phyloP scores from a whole-genome alignment of 176 grass and related monocot genomes.

The Bolboschoenus planiculmis region DNA sequence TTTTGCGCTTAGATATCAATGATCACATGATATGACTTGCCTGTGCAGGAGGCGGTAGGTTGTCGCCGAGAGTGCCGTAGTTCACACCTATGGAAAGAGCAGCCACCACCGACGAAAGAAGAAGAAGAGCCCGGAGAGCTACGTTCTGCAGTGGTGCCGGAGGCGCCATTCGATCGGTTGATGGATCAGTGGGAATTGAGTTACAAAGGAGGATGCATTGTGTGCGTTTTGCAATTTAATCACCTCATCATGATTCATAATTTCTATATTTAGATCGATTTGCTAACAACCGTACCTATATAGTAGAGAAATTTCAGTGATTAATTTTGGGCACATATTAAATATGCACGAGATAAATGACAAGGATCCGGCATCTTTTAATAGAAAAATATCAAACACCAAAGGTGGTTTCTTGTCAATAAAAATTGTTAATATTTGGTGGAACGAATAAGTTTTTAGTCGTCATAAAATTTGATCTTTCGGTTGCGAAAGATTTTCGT shows the following conservation, averaged over 20 bases:
- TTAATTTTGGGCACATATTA: not conserved
- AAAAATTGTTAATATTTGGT: not conserved
- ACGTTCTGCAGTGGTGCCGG: not conserved
- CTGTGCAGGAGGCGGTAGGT: conserved; percentile 46
- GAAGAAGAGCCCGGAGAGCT: not conserved
- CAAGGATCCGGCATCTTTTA: not conserved
- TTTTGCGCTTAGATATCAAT: no score
- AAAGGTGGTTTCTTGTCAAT: not conserved
- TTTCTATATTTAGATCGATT: not conserved
- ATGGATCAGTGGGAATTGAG: not conserved
- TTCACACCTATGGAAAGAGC: conserved; percentile 74
- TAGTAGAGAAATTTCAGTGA: not conserved
- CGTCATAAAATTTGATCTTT: no score
- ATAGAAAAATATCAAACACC: not conserved
- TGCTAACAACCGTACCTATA: not conserved
- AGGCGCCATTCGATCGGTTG: conserved; percentile 28
- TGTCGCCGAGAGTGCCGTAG: conserved; percentile 75
- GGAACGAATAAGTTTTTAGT: no score
- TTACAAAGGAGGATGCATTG: not conserved
- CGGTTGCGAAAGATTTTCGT: no score
- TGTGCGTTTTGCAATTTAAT: not conserved
- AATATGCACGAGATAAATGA: not conserved
- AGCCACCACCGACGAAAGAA: not conserved
- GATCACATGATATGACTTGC: no score
- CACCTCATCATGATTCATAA: not conserved